phyloP scores from a whole-genome alignment of 345 rosid species.

The Camelina neglecta region DNA sequence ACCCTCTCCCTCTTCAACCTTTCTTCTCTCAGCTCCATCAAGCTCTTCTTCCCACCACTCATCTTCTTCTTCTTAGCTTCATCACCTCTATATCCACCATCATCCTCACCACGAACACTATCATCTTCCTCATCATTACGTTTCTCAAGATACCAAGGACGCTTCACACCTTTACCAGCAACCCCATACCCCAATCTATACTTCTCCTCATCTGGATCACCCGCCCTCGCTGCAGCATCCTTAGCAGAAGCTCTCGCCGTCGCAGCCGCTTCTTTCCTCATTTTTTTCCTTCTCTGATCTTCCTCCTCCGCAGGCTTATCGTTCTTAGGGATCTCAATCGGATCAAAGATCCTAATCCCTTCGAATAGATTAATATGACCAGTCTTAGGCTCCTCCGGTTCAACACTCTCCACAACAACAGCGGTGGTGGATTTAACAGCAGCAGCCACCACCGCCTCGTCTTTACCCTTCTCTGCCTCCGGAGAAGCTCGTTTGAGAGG shows the following conservation, averaged over 20 bases:
- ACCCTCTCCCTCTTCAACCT: constrained; percentile 70
- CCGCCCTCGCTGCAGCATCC: constrained; percentile 44
- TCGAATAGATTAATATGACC: constrained; percentile 91
- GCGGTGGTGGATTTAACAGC: not conserved
- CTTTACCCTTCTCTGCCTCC: constrained; percentile 33
- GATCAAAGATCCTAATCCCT: constrained; percentile 89
- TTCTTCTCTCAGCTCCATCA: constrained; percentile 80
- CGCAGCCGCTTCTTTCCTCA: constrained; percentile 76
- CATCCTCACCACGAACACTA: constrained; percentile 32
- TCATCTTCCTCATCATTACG: constrained; percentile 48
- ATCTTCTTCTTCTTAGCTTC: constrained; percentile 55
- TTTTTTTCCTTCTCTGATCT: constrained; percentile 69
- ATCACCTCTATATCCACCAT: constrained; percentile 39
- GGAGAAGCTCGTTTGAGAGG: constrained; percentile 47
- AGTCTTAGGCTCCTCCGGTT: constrained; percentile 54
- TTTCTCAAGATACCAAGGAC: constrained; percentile 91
- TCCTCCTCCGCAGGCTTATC: constrained; percentile 50
- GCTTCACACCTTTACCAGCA: constrained; percentile 92
- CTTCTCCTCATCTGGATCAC: constrained; percentile 79
- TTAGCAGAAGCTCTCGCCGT: constrained; percentile 50
- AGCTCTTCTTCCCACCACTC: constrained; percentile 63
- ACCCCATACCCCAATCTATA: constrained; percentile 85
- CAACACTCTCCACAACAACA: constrained; percentile 32
- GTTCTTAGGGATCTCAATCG: constrained; percentile 49
- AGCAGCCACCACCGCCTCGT: constrained; percentile 18